Conservation (phyloP, 2,329 filamentous ascomycete species). For the Claviceps sp. region DNA sequence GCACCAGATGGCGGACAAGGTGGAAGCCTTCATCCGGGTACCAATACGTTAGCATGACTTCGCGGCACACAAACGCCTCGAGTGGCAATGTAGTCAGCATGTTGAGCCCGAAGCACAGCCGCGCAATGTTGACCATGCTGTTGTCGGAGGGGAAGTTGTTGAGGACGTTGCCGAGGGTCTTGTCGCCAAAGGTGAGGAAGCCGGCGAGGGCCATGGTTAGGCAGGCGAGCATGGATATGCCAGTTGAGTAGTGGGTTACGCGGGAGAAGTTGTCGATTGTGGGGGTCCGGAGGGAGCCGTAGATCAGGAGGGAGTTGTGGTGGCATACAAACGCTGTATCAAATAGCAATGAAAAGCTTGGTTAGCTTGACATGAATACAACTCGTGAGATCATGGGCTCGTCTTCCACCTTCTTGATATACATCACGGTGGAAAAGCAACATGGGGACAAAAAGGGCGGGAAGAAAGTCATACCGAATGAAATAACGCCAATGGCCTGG, state of each 20-base stretch:
- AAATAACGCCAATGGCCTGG: slow-evolving; percentile 94
- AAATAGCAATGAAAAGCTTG: not conserved
- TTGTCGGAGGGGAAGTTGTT: slow-evolving; percentile 95
- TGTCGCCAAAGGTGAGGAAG: slow-evolving; percentile 85
- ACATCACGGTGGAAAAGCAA: not conserved
- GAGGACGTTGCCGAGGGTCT: slow-evolving; percentile 86
- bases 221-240: slow-evolving; percentile 82
- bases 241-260: slow-evolving; percentile 89
- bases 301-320: slow-evolving; percentile 95
- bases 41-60: slow-evolving; percentile 85
- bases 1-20: slow-evolving; percentile 70
- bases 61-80: slow-evolving; percentile 93
- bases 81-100: slow-evolving; percentile 96
- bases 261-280: slow-evolving; percentile 89
- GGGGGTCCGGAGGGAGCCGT: slow-evolving; percentile 84
- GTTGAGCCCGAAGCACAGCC: slow-evolving; percentile 92
- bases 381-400: not conserved
- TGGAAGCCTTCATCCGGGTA: slow-evolving; percentile 61
- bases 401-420: not conserved
- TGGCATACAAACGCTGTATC: slow-evolving; percentile 54
- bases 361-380: not conserved
- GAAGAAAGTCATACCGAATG: slow-evolving; percentile 55
- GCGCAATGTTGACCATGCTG: slow-evolving; percentile 84
- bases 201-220: slow-evolving; percentile 77
- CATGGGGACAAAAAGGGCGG: not conserved